Base-by-base conservation (phyloP, 495 filamentous ascomycete species). In the Neurospora pannonica region DNA sequence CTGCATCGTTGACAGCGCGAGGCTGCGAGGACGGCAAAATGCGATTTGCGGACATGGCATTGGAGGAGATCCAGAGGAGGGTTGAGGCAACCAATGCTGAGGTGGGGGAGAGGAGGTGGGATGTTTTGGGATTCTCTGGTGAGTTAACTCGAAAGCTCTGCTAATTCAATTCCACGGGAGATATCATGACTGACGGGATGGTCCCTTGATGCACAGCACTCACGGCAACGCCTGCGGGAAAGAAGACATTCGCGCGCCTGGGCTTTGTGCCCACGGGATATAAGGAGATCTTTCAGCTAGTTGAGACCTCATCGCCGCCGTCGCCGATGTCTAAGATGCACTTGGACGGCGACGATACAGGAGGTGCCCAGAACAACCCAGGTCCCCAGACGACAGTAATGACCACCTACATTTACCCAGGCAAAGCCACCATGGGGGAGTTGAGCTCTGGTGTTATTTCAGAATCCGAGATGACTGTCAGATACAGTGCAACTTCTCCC, bases 191-290 rank as follows among this genome's bases (percentile, higher is more conserved):
- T 62, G 54, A 62, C 28, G 54, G 28, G 7, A 0, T 19, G 54
- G 54, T 1, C 1, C 54, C 0, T 24, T 34, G 10, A 6, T 37
- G n/a, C 17, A 37, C 34, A 82, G 81, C 81, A 3, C 77, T 82
- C 31, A 80, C 78, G 4, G 81, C 81, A 4, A 81, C 78, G 2
- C 38, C 73, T 3, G 76, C 74, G 9, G 81, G 81, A 7, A 78
- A 76, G 19, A 76, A 71, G 42, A 73, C 75, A 10, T 82, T 79
- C 70, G 46, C 74, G 21, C 76, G 78, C 9, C 46, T 80, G 70
- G 79, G 78, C 0, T 82, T 81, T 62, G 39, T 37, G 19, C 70
- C 76, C 0, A 82, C 81, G 1, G 81, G 81, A 4, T 82, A 82
- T 28, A 71, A 37, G 24, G 81, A 82, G 73, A 71, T 77, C 0